Conservation (phyloP, 768 basidiomycete species). For the Tephrocybe sp. region DNA sequence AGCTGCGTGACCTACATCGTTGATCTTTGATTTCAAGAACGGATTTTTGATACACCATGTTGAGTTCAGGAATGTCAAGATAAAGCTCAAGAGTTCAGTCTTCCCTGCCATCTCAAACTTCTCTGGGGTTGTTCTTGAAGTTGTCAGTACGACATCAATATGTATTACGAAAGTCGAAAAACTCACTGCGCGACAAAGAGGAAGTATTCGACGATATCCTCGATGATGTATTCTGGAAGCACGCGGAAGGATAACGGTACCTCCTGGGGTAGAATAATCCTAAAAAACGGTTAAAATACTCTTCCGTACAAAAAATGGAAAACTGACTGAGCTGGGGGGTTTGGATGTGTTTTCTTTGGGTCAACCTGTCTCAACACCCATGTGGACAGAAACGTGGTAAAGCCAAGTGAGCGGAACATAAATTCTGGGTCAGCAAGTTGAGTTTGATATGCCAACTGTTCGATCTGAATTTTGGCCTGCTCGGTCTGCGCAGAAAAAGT, state of each 20-base stretch:
- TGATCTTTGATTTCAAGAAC: slow-evolving; percentile 93
- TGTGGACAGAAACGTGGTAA: slow-evolving; percentile 86
- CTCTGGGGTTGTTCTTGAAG: slow-evolving; percentile 56
- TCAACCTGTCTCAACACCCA: slow-evolving; percentile 94
- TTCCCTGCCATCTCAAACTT: slow-evolving; percentile 84
- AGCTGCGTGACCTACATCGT: slow-evolving; percentile 58
- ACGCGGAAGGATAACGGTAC: slow-evolving; percentile 83
- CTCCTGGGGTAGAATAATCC: slow-evolving; percentile 81
- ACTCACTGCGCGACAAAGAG: slow-evolving; percentile 79
- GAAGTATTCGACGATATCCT: slow-evolving; percentile 90
- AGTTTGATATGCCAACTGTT: slow-evolving; percentile 77
- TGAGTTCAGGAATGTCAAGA: slow-evolving; percentile 86
- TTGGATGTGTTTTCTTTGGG: slow-evolving; percentile 75
- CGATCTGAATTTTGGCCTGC: slow-evolving; percentile 64
- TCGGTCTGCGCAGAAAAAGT: slow-evolving; percentile 46
- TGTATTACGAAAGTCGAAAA: neutral
- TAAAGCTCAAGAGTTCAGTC: slow-evolving; percentile 82
- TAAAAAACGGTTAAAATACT: slow-evolving; percentile 28
- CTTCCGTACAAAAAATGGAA: neutral
- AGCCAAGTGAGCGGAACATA: slow-evolving; percentile 72
- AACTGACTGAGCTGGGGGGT: slow-evolving; percentile 61
- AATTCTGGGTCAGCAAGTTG: slow-evolving; percentile 88
- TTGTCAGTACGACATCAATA: slow-evolving; percentile 18
- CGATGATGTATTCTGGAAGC: slow-evolving; percentile 90
- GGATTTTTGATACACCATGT: slow-evolving; percentile 99